Conservation (phyloP, 257 asterid genomes). For the Salvia miltiorrhiza region DNA sequence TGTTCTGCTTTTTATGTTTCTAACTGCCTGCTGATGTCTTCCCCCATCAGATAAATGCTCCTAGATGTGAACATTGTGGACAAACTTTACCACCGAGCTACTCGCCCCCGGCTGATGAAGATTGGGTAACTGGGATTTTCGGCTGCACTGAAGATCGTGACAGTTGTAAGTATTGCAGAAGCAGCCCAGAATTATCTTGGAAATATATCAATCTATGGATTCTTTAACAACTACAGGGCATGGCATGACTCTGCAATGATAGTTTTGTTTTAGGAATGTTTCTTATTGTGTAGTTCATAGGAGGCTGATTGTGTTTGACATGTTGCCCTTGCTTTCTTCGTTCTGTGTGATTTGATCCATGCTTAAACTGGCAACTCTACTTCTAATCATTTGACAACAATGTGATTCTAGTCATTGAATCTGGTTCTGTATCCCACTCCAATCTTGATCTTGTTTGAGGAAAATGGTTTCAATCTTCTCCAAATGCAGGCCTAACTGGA, state of each 20-base stretch:
- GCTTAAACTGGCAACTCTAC: neutral
- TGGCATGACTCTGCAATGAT: neutral
- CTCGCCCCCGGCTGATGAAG: slow-evolving; percentile 72
- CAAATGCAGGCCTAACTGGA: slow-evolving; percentile 51
- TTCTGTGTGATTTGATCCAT: neutral
- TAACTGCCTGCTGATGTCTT: slow-evolving; percentile 11
- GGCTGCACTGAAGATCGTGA: slow-evolving; percentile 69
- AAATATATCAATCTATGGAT: neutral
- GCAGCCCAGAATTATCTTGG: too few species aligned
- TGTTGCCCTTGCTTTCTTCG: neutral
- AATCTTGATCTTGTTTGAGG: neutral
- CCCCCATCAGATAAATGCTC: slow-evolving; percentile 47
- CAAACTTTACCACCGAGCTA: slow-evolving; percentile 63
- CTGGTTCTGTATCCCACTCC: neutral
- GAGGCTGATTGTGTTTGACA: neutral
- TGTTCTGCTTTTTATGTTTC: neutral
- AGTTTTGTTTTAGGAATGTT: neutral
- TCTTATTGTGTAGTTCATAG: neutral
- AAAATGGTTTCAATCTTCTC: neutral
- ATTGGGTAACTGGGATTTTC: slow-evolving; percentile 68
- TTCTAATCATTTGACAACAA: neutral
- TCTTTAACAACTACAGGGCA: neutral
- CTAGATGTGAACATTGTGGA: slow-evolving; percentile 71
- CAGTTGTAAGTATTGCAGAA: slow-evolving; percentile 41
- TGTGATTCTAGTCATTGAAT: neutral